Conservation (phyloP, 768 basidiomycete genomes). For the Chiua virens region DNA sequence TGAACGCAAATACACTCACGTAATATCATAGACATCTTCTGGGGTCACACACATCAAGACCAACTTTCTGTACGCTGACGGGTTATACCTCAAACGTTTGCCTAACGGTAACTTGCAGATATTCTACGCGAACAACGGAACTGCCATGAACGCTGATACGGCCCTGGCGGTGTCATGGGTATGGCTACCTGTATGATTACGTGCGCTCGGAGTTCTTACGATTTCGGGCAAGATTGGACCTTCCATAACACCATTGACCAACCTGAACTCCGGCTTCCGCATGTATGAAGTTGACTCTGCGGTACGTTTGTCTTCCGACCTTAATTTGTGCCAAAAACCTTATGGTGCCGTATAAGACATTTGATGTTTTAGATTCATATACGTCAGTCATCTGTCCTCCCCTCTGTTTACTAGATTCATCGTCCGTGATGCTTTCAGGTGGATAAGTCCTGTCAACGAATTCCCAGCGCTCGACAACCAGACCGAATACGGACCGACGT, state of each 20-base stretch:
- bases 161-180: constrained; percentile 53
- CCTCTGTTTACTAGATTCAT: too few relatives aligned
- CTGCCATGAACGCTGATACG: constrained; percentile 49
- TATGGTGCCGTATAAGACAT: constrained; percentile 44
- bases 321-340: not conserved
- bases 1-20: too few relatives aligned
- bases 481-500: constrained; percentile 55
- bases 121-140: constrained; percentile 69
- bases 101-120: constrained; percentile 39
- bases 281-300: constrained; percentile 38
- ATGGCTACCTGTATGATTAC: not conserved
- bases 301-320: constrained; percentile 14
- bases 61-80: constrained; percentile 47
- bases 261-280: constrained; percentile 69
- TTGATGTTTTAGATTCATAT: constrained; percentile 69
- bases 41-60: constrained; percentile 71
- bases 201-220: too few relatives aligned
- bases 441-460: constrained; percentile 58
- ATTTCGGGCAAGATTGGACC: constrained; percentile 33
- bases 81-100: not conserved
- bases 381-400: constrained; percentile 46
- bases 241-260: constrained; percentile 62
- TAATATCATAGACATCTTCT: constrained; percentile 52
- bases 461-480: constrained; percentile 58
- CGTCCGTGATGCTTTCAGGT: constrained; percentile 36